phyloP scores from a whole-genome alignment of 176 grass and related monocot genomes.

The Aechmea fasciata region DNA sequence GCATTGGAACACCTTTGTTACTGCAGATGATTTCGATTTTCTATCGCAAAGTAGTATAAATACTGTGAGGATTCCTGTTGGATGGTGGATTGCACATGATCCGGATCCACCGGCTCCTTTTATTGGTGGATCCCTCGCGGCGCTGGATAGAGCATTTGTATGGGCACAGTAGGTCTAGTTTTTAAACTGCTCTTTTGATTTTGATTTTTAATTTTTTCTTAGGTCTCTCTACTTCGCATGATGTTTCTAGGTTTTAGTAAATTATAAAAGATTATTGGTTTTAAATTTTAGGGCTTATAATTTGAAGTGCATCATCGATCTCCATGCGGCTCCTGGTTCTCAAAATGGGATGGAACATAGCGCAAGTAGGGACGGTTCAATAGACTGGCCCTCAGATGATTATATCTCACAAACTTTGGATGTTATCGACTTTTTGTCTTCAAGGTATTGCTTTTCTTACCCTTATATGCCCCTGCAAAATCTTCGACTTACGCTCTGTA shows the following conservation, averaged over 20 bases:
- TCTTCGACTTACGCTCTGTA: too few relatives aligned
- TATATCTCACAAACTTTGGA: conserved; percentile 60
- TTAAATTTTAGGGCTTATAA: conserved; percentile 53
- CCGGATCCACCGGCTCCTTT: conserved; percentile 75
- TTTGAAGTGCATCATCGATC: conserved; percentile 91
- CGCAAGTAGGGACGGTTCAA: conserved; percentile 83
- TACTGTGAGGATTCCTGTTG: conserved; percentile 88
- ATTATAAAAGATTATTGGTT: conserved; percentile 15
- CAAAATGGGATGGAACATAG: conserved; percentile 97
- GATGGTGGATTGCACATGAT: conserved; percentile 94
- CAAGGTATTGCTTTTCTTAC: conserved; percentile 45
- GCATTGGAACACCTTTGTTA: conserved; percentile 66
- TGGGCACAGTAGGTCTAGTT: conserved; percentile 84
- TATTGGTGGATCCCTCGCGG: conserved; percentile 56
- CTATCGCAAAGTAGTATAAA: conserved; percentile 57
- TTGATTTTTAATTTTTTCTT: background rate
- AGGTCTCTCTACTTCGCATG: too few relatives aligned
- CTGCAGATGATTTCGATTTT: conserved; percentile 55
- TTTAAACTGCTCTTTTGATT: conserved; percentile 13
- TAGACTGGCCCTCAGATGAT: conserved; percentile 48
- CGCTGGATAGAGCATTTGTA: conserved; percentile 65
- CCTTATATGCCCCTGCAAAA: too few relatives aligned
- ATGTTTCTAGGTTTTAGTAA: too few relatives aligned
- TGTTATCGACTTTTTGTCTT: conserved; percentile 64
- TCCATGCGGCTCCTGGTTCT: conserved; percentile 83